These are phyloP conservation scores for Lactarius deliciosus DNA, from an alignment of 768 basidiomycete genomes.

Conservation along the genomic window DNA sequence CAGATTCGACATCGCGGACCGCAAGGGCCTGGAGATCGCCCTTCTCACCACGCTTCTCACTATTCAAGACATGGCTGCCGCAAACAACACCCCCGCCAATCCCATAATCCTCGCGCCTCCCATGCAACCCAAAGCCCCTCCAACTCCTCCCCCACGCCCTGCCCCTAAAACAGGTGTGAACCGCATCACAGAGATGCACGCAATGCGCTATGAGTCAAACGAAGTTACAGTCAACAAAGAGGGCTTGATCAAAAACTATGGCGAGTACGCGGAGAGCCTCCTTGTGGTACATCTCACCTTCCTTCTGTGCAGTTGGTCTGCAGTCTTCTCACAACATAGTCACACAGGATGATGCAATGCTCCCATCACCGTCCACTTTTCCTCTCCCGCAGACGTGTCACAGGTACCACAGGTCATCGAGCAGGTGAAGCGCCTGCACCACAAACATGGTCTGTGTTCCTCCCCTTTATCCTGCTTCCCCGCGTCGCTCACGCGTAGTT, in stretches of 20 bases:
- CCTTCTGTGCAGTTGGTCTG: too few species aligned
- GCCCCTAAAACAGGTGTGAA: conserved; percentile 64
- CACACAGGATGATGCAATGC: conserved; percentile 70
- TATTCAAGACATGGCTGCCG: conserved; percentile 69
- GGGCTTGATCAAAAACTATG: conserved; percentile 64
- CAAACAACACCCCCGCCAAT: conserved; percentile 40
- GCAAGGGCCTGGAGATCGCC: too few species aligned
- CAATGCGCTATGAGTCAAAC: conserved; percentile 65
- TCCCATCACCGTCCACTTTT: conserved; percentile 76
- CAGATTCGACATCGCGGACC: too few species aligned
- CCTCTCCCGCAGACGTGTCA: conserved; percentile 60
- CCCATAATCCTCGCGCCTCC: conserved; percentile 11
- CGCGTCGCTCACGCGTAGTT: background rate
- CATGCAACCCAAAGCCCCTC: conserved; percentile 33
- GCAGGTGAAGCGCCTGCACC: conserved; percentile 69
- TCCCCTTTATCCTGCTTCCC: too few species aligned
- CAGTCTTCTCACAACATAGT: background rate
- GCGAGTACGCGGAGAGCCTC: conserved; percentile 59
- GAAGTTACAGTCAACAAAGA: conserved; percentile 71
- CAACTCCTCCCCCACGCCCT: conserved; percentile 57
- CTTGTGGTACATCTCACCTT: conserved; percentile 50
- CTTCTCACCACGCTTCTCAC: conserved; percentile 61
- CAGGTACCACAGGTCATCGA: conserved; percentile 81
- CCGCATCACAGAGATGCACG: conserved; percentile 71
- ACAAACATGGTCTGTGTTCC: conserved; percentile 59